Evolutionary conservation across 2,329 filamentous ascomycete species (phyloP), one percentile per base, ranked within the genome.

Genomic region (Scleromitrula shiraiana): DNA sequence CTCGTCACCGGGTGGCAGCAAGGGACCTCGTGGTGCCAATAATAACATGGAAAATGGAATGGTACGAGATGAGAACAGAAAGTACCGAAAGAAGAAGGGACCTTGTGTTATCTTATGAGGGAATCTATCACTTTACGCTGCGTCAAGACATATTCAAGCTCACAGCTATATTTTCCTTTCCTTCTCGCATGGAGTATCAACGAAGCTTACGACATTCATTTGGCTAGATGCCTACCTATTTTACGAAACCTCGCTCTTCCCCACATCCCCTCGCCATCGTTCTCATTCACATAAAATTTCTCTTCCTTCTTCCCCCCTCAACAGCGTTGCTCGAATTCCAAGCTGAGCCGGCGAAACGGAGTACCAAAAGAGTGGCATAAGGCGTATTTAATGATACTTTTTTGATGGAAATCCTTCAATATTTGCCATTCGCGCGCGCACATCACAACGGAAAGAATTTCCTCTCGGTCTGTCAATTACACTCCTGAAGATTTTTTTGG

Each of bases 61-160:
- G 22, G 38, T 53, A 15, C 54, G 62, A 50, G 60, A 61, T 43
- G 49, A 55, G 27, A 47, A 38, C 17, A 53, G 63, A 50, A 56
- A 40, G 27, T 62, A 63, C 41, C 57, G 63, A 30, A 55, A 57
- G 39, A 54, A 51, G 33, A 46, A 53, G 39, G 37, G 32, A 22
- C 54, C 49, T 41, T 65, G 64, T 56, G 58, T 57, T 41, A 63
- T 65, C 50, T 63, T 65, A 62, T 65, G 59, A 64, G 53, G 22
- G 49, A 49, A 36, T 41, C 33, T 26, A 37, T 20, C 26, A 40
- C 20, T 23, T 41, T 6, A 47, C 29, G n/a, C n/a, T n/a, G 29
- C 44, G 32, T 50, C 33, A 46, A 37, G 29, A 42, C 37, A 41
- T 38, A 45, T 41, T 45, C 40, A 27, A 38, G 40, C 46, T 35